Base-by-base conservation (phyloP, 352 stramenopile species). In the Pythium pyrilobum region DNA sequence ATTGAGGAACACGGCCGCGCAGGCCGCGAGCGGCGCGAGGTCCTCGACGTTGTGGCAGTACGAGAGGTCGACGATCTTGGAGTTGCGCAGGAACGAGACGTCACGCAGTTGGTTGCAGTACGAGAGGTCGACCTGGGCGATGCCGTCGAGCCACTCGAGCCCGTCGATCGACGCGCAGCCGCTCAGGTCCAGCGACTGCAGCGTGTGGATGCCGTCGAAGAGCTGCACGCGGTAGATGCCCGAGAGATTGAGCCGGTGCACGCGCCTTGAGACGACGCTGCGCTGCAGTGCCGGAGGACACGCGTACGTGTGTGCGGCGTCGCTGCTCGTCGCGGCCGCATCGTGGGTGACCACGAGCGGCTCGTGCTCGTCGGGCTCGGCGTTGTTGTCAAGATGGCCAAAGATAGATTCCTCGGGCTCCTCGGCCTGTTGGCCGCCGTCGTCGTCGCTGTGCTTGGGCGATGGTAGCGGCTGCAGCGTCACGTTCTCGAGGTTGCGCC, bases 91-190 rank as follows among this genome's bases (percentile, higher is more conserved):
- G 51, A 74, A 85, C 21, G 56, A 59, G 5, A 87, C 41, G 57
- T 85, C 67, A 12, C 57, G 52, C n/a, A 89, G 49, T 29, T 77
- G 70, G 46, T 66, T 76, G 53, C 79, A 89, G 53, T 89, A 89
- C 38, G 69, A 83, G 39, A 89, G 32, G 40, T 89, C 76, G 3
- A 89, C 64, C 32, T 81, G 69, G 0, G 21, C 39, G 43, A 86
- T 69, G 18, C 67, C 68, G 0, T 44, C 31, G 36, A 89, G 43
- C 42, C 53, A 72, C 5, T 77, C 59, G 15, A 86, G 42, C 0
- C 67, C 69, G 49, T 80, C 68, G 29, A 89, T 70, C 20, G 68
- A 48, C 10, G 52, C 66, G 48, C 74, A 85, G n/a, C 79, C 74
- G 45, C 77, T 85, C 27, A 89, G 63, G 33, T 77, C 77, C 9